Evolutionary conservation across 805 yeast genomes (phyloP), one percentile per base, ranked within the genome.

Genomic region (Kluyveromyces aestuarii): DNA sequence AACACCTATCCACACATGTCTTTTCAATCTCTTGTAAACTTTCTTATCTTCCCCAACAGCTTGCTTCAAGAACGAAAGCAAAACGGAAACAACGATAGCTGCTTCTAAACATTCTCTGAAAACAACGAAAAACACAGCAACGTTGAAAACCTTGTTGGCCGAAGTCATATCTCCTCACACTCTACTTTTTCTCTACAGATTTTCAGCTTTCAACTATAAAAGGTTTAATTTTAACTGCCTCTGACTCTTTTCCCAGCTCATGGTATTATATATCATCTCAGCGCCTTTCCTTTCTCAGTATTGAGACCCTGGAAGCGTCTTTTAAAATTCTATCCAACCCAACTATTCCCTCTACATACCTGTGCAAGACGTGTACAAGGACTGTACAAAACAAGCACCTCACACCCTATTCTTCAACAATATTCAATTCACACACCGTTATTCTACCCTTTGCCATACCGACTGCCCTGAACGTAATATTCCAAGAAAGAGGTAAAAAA

Each of bases 91-190:
- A 55, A 91, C 85, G 56, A 91, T 78, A 47, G 89, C 82, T 17
- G 98, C 99, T 71, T 91, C 99, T 54, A 91, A 73, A 46, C 95
- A 74, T 72, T 91, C 99, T 75, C 99, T 84, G 67, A 91, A 84
- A 50, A 89, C 93, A 56, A 90, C 84, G 70, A 89, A 87, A 74
- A 88, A 89, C 53, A 89, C 82, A 14, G 74, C 69, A 47, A 72
- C 75, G 61, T 69, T 70, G 61, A 72, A 75, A 13, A 72, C 73
- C 55, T 69, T 69, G 46, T 63, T 62, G 19, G 66, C 47, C 49
- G 44, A 50, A 14, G 25, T 37, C n/a, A 11, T 10, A 30, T 30
- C 7, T 30, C 14, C 35, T 30, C 35, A 27, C 33, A 30, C 35
- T 30, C 35, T 30, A 30, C 35, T 30, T 13, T 30, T 13, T 3